Base-by-base conservation (phyloP, 2,329 filamentous ascomycete genomes). In the Beauveria asiatica region DNA sequence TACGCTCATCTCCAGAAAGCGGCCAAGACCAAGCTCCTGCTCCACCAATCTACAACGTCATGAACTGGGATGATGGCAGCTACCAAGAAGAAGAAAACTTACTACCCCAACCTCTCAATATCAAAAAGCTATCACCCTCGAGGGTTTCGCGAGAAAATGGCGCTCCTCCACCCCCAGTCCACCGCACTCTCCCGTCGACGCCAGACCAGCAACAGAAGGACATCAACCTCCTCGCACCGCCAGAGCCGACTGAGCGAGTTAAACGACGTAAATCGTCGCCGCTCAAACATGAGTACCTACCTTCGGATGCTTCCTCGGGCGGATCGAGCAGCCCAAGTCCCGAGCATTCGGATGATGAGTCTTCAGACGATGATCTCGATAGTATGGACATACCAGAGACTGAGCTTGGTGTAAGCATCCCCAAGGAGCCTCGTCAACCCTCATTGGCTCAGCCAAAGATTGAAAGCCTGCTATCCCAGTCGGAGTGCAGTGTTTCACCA, bases 221-320 rank as follows among this genome's bases (percentile, higher is more conserved):
- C 64, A 57, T 65, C 62, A 62, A 65, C 62, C 59, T 65, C 48
- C 61, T 59, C 19, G 49, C 60, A 11, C 64, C 62, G 1, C 64
- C 70, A 53, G 57, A 61, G 62, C 17, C 76, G 68, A 71, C 71
- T 37, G 68, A 67, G 64, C 79, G 72, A 72, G 65, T 83, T 23
- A 83, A 87, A 69, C 84, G 92, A 49, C 85, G 92, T 19, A 88
- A 86, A 1, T 97, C 94, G 0, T 99, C 94, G 1, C 94, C 94
- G 0, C 78, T 99, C 54, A 99, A 99, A 76, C 93, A 97, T 70
- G 93, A 99, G 74, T 99, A 97, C 68, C 87, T 92, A 64, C 93
- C 93, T 16, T 97, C 94, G 1, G 83, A 86, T 55, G 73, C 79
- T 52, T 85, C 82, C 0, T 86, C 83, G 21, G 53, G 42, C 0